A percentile compares a stretch with the other conserved stretches of the same genome.
Evolutionary conservation across 1,284 basidiomycete species (phyloP).

Genomic region (Ustilago cynodontis): DNA sequence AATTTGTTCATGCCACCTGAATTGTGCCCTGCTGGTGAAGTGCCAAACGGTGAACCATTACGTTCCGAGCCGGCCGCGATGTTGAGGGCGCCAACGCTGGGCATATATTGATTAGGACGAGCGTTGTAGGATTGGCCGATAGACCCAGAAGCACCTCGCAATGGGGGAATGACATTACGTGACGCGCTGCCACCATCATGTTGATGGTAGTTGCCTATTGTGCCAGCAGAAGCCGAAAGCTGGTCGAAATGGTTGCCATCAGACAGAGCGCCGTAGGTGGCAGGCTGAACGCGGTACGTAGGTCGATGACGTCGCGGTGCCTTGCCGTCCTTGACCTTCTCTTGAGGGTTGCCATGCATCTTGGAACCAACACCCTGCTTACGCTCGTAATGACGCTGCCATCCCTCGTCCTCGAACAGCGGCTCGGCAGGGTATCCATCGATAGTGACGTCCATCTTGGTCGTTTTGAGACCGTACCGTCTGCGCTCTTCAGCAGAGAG

Average conservation of each 20-base stretch:
- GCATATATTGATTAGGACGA: slow-evolving; percentile 14
- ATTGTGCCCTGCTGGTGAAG: slow-evolving; percentile 18
- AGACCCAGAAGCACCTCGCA: slow-evolving; percentile 39
- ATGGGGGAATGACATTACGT: slow-evolving; percentile 44
- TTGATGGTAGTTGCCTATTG: slow-evolving; percentile 8
- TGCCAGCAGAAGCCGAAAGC: slow-evolving; percentile 42
- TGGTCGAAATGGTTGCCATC: slow-evolving; percentile 29
- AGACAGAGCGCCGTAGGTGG: slow-evolving; percentile 40
- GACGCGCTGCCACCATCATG: slow-evolving; percentile 1
- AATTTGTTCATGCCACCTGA: slow-evolving; percentile 19
- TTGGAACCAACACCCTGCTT: slow-evolving; percentile 62
- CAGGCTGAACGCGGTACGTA: slow-evolving; percentile 28
- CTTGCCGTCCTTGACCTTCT: slow-evolving; percentile 65
- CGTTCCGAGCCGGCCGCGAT: slow-evolving; percentile 21
- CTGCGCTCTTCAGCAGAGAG: slow-evolving; percentile 54
- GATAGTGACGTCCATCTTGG: slow-evolving; percentile 57
- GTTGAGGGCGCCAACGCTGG: slow-evolving; percentile 27
- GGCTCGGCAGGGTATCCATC: slow-evolving; percentile 59
- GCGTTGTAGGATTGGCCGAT: slow-evolving; percentile 33
- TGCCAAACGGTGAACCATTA: slow-evolving; percentile 34
- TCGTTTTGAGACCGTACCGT: slow-evolving; percentile 61
- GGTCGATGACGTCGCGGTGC: slow-evolving; percentile 53
- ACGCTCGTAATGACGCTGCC: slow-evolving; percentile 62
- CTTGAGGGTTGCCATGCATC: slow-evolving; percentile 65
- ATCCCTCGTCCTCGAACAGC: slow-evolving; percentile 59